phyloP scores from a whole-genome alignment of 2,329 filamentous ascomycete genomes.

The Dichotomopilus funicola region DNA sequence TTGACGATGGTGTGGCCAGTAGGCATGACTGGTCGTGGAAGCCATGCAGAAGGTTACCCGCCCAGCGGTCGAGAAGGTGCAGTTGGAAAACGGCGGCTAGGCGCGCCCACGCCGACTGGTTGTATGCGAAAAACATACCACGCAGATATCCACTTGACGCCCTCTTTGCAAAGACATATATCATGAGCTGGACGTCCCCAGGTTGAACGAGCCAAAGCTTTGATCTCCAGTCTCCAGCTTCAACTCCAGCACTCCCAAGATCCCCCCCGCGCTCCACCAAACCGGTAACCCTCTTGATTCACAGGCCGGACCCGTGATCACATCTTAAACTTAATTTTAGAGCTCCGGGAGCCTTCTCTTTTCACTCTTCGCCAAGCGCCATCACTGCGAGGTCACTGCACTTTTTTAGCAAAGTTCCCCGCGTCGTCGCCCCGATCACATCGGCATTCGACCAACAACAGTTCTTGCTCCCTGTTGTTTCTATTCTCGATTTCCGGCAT shows the following conservation, averaged over 20 bases:
- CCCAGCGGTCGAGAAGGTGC: conserved; percentile 2
- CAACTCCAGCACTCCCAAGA: not conserved
- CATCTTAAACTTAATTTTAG: not conserved
- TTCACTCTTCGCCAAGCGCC: not conserved
- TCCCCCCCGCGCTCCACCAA: not conserved
- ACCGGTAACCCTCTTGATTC: not conserved
- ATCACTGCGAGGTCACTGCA: too few species aligned
- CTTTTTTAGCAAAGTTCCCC: too few species aligned
- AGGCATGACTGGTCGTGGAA: not conserved
- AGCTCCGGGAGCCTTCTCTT: not conserved
- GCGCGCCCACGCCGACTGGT: not conserved
- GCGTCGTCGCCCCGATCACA: not conserved
- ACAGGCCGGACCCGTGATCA: conserved; percentile 14
- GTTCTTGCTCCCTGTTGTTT: not conserved
- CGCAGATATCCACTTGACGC: conserved; percentile 2
- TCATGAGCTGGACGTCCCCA: not conserved
- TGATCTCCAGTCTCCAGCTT: not conserved
- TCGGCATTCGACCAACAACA: not conserved
- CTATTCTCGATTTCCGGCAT: conserved; percentile 9
- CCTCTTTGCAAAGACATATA: not conserved
- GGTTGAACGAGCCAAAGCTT: not conserved
- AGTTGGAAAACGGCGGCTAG: not conserved
- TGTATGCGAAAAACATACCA: not conserved
- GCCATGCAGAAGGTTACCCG: conserved; percentile 15
- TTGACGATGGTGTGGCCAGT: conserved; percentile 1